Evolutionary conservation across 2,329 filamentous ascomycete species (phyloP).

Genomic region (Beauveria bassiana): DNA sequence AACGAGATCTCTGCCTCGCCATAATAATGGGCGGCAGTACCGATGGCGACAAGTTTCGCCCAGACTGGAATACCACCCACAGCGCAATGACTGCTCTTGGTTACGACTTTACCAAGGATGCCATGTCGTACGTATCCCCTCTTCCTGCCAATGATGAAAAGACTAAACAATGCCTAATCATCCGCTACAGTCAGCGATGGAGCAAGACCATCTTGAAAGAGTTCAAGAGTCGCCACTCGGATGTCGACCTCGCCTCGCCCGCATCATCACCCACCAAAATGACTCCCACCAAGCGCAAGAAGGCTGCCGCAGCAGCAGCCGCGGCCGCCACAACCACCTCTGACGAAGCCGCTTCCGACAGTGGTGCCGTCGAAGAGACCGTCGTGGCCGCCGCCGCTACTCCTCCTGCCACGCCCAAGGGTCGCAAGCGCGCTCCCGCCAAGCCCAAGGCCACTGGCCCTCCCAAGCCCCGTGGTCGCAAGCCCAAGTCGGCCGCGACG

Average conservation of each 20-base stretch:
- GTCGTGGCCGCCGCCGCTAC: not conserved
- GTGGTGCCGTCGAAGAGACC: not conserved
- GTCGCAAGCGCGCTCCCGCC: conserved; percentile 2
- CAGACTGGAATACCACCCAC: conserved; percentile 28
- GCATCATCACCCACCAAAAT: not conserved
- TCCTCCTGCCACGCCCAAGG: not conserved
- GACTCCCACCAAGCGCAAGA: conserved; percentile 8
- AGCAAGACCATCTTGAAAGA: conserved; percentile 30
- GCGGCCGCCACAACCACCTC: not conserved
- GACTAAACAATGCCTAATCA: not conserved
- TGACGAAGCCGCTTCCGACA: not conserved
- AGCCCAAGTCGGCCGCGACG: conserved; percentile 12
- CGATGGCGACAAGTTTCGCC: conserved; percentile 19
- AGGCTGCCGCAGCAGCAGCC: not conserved
- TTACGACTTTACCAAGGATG: conserved; percentile 30
- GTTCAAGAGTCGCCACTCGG: conserved; percentile 21
- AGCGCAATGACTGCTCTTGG: conserved; percentile 25
- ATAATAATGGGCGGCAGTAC: conserved; percentile 21
- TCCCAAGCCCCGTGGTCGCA: conserved; percentile 6
- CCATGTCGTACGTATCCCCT: conserved; percentile 26
- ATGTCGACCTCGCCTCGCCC: conserved; percentile 12
- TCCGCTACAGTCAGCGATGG: conserved; percentile 29
- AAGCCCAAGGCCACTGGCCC: conserved; percentile 12
- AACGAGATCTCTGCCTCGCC: conserved; percentile 32
- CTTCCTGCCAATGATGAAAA: not conserved